A percentile compares a stretch with the other conserved stretches of the same genome.
Conservation (phyloP, 192 early-diverging fungal genomes). For the Entomortierella chlamydospora region DNA sequence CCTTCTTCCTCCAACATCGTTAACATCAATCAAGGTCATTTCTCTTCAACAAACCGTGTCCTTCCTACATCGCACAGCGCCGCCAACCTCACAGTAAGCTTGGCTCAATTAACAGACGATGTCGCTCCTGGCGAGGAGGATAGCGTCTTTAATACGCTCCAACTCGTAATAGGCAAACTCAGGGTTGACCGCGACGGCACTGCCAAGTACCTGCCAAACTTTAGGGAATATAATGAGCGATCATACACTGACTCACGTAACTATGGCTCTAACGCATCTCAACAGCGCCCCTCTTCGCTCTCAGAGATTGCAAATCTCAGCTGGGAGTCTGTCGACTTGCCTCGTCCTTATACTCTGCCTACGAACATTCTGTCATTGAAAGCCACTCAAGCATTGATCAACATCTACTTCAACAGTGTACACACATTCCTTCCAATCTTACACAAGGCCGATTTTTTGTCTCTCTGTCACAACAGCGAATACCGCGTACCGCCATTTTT, state of each 20-base stretch:
- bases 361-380: conserved; percentile 9
- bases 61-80: too few species aligned
- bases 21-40: too few species aligned
- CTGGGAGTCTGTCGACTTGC: conserved; percentile 30
- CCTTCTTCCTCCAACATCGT: too few species aligned
- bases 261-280: background rate
- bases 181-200: conserved; percentile 20
- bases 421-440: conserved; percentile 66
- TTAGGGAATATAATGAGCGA: background rate
- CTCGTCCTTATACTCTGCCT: conserved; percentile 28
- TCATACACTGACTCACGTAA: conserved; percentile 22
- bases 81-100: too few species aligned
- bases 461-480: conserved; percentile 40
- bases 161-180: conserved; percentile 13
- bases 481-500: conserved; percentile 58
- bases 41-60: too few species aligned
- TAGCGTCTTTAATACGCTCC: background rate
- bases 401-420: conserved; percentile 65
- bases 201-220: conserved; percentile 17
- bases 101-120: too few species aligned
- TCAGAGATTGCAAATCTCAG: conserved; percentile 8
- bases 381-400: conserved; percentile 29
- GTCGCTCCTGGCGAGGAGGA: too few species aligned
- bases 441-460: conserved; percentile 59
- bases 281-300: conserved; percentile 1